phyloP scores from a whole-genome alignment of 345 rosid species.

The Aquilaria sinensis region DNA sequence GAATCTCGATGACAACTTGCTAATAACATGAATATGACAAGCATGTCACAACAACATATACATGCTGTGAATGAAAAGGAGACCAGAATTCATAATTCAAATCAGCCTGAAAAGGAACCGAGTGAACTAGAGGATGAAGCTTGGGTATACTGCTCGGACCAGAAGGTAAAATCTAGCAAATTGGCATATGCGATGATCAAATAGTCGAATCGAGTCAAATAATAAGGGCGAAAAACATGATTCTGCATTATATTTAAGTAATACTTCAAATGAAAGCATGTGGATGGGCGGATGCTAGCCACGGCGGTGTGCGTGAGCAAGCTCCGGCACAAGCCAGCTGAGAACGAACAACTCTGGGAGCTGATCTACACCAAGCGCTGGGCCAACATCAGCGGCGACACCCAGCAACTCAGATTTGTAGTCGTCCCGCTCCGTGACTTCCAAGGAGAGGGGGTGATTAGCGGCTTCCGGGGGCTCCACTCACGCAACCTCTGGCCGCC shows the following conservation, averaged over 20 bases:
- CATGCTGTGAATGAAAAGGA: too few relatives aligned
- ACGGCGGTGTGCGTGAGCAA: slow-evolving; percentile 70
- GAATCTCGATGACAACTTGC: slow-evolving; percentile 66
- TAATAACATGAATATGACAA: slow-evolving; percentile 5
- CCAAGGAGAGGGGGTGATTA: too few relatives aligned
- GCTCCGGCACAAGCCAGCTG: slow-evolving; percentile 68
- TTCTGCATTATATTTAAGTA: too few relatives aligned
- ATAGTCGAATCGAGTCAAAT: too few relatives aligned
- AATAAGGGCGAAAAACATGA: too few relatives aligned
- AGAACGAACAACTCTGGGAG: slow-evolving; percentile 97
- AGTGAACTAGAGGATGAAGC: too few relatives aligned
- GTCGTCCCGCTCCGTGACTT: slow-evolving; percentile 61
- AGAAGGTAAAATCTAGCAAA: too few relatives aligned
- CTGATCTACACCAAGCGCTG: slow-evolving; percentile 92
- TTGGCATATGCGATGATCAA: too few relatives aligned
- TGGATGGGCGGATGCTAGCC: slow-evolving; percentile 69
- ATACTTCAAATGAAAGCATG: slow-evolving; percentile 86
- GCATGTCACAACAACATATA: too few relatives aligned
- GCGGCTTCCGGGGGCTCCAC: slow-evolving; percentile 85
- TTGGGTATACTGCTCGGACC: too few relatives aligned
- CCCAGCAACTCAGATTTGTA: slow-evolving; percentile 81
- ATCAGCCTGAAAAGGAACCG: too few relatives aligned
- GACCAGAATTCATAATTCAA: too few relatives aligned
- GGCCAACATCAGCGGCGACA: slow-evolving; percentile 65
- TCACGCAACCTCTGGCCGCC: slow-evolving; percentile 61